Evolutionary conservation across 2,329 filamentous ascomycete genomes (phyloP).

Genomic region (Colletotrichum sp.): DNA sequence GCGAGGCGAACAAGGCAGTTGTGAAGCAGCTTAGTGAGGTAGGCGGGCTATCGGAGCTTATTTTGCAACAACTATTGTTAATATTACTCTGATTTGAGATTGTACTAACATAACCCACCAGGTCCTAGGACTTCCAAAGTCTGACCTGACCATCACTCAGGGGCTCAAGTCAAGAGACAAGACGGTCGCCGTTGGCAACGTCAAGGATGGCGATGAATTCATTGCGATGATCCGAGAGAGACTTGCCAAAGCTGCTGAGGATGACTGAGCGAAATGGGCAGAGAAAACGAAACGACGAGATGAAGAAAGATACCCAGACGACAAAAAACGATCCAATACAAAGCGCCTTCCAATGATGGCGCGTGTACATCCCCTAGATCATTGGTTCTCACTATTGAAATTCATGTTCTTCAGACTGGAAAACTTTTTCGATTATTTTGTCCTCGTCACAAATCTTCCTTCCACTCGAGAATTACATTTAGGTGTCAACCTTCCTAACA

Average conservation of each 20-base stretch:
- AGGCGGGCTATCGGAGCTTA: background rate
- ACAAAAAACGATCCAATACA: background rate
- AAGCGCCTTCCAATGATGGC: background rate
- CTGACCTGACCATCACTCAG: slow-evolving; percentile 64
- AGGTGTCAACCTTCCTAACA: background rate
- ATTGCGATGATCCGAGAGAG: slow-evolving; percentile 26
- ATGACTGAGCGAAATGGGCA: background rate
- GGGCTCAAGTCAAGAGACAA: slow-evolving; percentile 71
- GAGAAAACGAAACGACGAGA: background rate
- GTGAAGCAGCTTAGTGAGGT: slow-evolving; percentile 66
- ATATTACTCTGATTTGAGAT: background rate
- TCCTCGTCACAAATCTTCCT: background rate
- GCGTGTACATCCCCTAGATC: background rate
- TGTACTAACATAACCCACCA: slow-evolving; percentile 37
- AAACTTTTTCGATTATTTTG: background rate
- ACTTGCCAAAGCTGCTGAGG: slow-evolving; percentile 20
- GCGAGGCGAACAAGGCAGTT: slow-evolving; percentile 73
- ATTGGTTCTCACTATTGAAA: background rate
- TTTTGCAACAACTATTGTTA: background rate
- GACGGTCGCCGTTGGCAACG: slow-evolving; percentile 50
- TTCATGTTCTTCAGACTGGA: background rate
- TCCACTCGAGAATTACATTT: background rate
- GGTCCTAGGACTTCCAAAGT: slow-evolving; percentile 66
- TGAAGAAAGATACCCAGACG: background rate
- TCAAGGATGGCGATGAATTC: slow-evolving; percentile 34